phyloP scores from a whole-genome alignment of 2,329 filamentous ascomycete genomes.

The Colletotrichum aenigma region DNA sequence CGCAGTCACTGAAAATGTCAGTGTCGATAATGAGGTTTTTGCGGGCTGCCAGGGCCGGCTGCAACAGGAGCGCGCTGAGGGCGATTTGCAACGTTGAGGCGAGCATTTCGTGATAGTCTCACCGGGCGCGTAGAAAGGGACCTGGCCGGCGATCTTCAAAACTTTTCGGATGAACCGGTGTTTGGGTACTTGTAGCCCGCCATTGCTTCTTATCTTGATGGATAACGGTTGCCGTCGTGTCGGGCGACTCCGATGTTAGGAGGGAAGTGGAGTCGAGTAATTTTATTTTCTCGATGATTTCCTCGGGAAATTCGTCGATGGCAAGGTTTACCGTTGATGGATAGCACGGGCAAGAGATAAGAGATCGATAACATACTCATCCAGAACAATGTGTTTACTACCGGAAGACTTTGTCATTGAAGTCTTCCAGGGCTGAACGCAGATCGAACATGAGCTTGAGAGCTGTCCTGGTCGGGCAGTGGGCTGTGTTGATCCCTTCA shows the following conservation, averaged over 20 bases:
- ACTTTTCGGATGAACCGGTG: not conserved
- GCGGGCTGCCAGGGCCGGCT: not conserved
- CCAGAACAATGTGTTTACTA: not conserved
- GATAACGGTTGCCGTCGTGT: not conserved
- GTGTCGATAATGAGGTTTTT: constrained; percentile 51
- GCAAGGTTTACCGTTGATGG: not conserved
- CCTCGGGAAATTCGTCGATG: not conserved
- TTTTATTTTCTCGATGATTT: not conserved
- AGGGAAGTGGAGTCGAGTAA: not conserved
- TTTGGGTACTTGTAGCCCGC: not conserved
- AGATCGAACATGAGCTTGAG: not conserved
- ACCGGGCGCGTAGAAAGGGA: not conserved
- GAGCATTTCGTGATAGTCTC: not conserved
- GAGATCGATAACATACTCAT: not conserved
- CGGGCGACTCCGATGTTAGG: not conserved
- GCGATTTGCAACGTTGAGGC: not conserved
- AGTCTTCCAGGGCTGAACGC: not conserved
- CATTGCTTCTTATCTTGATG: not conserved
- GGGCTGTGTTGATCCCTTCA: too few species aligned
- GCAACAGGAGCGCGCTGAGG: not conserved
- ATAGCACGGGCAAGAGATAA: not conserved
- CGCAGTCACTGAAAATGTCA: constrained; percentile 51
- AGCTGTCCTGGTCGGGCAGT: too few species aligned
- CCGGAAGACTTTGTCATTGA: not conserved
- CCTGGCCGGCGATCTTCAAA: not conserved